A percentile compares a stretch with the other conserved stretches of the same genome.
Evolutionary conservation across 768 basidiomycete genomes (phyloP).

Genomic region (Collybia sordida): DNA sequence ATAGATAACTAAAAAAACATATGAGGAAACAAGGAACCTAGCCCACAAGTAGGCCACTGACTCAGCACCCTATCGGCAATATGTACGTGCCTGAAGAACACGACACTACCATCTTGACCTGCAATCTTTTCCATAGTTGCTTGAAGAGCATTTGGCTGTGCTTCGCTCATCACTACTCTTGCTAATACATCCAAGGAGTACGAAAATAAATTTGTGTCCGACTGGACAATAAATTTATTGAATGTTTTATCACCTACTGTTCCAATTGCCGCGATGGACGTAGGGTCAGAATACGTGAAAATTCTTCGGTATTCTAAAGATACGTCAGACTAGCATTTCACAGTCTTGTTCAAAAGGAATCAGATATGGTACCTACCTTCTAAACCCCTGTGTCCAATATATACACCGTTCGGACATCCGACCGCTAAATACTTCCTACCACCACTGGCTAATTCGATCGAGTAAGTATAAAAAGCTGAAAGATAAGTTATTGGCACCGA

Average conservation of each 20-base stretch:
- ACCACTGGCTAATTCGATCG: constrained; percentile 37
- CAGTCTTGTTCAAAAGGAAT: constrained; percentile 1
- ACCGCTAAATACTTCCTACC: constrained; percentile 62
- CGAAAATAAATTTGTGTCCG: constrained; percentile 54
- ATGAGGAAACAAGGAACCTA: not conserved
- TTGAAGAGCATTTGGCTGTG: constrained; percentile 44
- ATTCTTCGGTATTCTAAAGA: constrained; percentile 57
- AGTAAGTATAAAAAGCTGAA: not conserved
- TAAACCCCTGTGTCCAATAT: constrained; percentile 53
- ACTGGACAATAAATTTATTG: constrained; percentile 69
- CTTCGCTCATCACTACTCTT: constrained; percentile 51
- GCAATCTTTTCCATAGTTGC: constrained; percentile 64
- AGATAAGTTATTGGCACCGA: constrained; percentile 30
- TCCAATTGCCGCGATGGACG: constrained; percentile 57
- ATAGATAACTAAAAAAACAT: constrained; percentile 56
- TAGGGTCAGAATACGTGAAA: constrained; percentile 48
- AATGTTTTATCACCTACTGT: constrained; percentile 39
- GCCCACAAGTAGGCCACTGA: constrained; percentile 27
- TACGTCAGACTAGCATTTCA: not conserved
- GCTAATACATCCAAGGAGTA: constrained; percentile 75
- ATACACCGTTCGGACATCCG: constrained; percentile 70
- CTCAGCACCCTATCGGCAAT: constrained; percentile 56
- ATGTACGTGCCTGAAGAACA: constrained; percentile 60
- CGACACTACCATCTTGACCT: constrained; percentile 49
- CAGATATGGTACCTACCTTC: constrained; percentile 40